Evolutionary conservation across 768 basidiomycete genomes (phyloP).

Genomic region (Tricholoma furcatifolium): DNA sequence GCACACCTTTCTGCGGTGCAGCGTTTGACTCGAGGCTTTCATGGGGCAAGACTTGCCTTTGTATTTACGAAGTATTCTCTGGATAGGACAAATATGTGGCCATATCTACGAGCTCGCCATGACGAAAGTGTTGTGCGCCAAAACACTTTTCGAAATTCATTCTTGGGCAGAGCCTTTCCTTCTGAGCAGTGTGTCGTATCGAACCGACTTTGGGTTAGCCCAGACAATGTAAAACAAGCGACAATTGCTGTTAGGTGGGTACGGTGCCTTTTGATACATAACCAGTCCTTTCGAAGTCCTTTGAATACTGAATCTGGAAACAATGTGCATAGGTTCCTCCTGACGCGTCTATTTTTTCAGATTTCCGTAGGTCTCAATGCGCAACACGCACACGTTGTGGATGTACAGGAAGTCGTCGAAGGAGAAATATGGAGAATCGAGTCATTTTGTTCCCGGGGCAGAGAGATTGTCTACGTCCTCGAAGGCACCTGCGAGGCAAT

Average conservation of each 20-base stretch:
- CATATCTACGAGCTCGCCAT: constrained; percentile 57
- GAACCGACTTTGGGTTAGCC: constrained; percentile 53
- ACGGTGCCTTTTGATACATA: not conserved
- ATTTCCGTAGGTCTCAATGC: constrained; percentile 48
- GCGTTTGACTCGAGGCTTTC: constrained; percentile 44
- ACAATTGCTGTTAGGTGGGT: constrained; percentile 54
- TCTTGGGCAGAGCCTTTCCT: constrained; percentile 41
- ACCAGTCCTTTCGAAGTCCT: not conserved
- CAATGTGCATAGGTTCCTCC: constrained; percentile 56
- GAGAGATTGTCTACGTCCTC: constrained; percentile 52
- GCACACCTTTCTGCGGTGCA: constrained; percentile 62
- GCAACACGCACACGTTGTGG: constrained; percentile 35
- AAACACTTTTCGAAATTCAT: constrained; percentile 43
- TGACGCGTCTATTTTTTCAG: constrained; percentile 63
- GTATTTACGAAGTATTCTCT: constrained; percentile 37
- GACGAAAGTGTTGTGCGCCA: constrained; percentile 39
- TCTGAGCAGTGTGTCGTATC: constrained; percentile 36
- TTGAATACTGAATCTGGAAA: not conserved
- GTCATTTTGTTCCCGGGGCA: constrained; percentile 20
- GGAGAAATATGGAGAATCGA: constrained; percentile 63
- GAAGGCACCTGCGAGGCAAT: constrained; percentile 76
- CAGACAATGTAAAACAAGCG: constrained; percentile 57
- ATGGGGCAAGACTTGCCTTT: constrained; percentile 46
- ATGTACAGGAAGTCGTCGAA: constrained; percentile 50
- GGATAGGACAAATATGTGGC: constrained; percentile 68